Base-by-base conservation (phyloP, 75 land plant genomes). In the Gnetum montanum region DNA sequence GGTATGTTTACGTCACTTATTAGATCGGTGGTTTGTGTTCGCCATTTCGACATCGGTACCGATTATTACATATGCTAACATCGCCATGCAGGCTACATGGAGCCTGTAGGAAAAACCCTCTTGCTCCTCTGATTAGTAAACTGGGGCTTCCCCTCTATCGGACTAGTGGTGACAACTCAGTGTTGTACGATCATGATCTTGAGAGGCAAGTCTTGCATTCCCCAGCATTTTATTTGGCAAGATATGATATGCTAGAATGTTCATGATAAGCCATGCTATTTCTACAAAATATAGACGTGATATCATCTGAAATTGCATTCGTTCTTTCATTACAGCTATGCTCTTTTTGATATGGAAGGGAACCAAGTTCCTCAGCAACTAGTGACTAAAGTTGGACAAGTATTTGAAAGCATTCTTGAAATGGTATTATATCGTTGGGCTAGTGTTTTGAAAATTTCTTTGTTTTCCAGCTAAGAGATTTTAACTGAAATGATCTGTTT, bases 121-220 rank as follows among this genome's bases (percentile, higher is more conserved):
- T 75, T 59, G 76, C 78, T 26, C 72, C 69, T 19, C 23, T 71
- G 43, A 71, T 75, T 31, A 65, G 70, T 30, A 58, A 76, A 25
- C 46, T 75, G 37, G 77, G 70, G 4, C 58, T 75, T 16, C 78
- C 78, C 20, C 40, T 75, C 7, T 75, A 65, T 48, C 76, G 63
- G 3, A 75, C 78, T 12, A 71, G 76, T 49, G 78, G 78, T 26
- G 78, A 75, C 30, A 61, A 75, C 37, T 75, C 78, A 8, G 78
- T 75, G 33, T 59, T 75, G 25, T 75, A 60, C 71, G 78, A 75
- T 46, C 78, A 75, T 60, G 78, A 75, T 49, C 18, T 75, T 29
- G 76, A 75, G 45, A 75, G 78, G 78, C 61, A 71, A 22, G 45
- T 52, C 18, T 11, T 28, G 27, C n/a, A n/a, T n/a, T 49, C 15